phyloP scores from a whole-genome alignment of 2,329 filamentous ascomycete species.

The Knoxdaviesia proteae region DNA sequence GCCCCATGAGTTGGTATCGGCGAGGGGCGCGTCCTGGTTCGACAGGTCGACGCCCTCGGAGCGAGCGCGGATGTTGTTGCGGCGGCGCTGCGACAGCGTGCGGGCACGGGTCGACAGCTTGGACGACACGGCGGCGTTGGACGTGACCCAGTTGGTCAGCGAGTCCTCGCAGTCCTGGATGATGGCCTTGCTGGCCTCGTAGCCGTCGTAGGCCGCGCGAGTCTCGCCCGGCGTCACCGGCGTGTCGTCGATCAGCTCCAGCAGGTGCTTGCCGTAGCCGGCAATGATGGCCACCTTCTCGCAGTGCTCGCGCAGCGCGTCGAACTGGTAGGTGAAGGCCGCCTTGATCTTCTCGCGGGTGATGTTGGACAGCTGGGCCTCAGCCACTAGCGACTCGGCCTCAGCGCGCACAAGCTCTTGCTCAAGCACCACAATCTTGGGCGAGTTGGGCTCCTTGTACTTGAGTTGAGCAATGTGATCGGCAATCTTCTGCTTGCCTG shows the following conservation, averaged over 20 bases:
- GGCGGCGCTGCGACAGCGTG: conserved; percentile 68
- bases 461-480: conserved; percentile 97
- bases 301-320: conserved; percentile 88
- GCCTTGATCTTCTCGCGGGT: conserved; percentile 98
- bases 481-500: conserved; percentile 97
- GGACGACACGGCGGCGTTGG: conserved; percentile 71
- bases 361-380: conserved; percentile 97
- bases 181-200: conserved; percentile 95
- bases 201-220: conserved; percentile 85
- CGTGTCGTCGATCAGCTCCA: conserved; percentile 89
- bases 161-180: conserved; percentile 98
- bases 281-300: conserved; percentile 98
- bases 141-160: conserved; percentile 87
- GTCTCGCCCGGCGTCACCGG: conserved; percentile 96
- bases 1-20: conserved; percentile 70
- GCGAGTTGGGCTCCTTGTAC: conserved; percentile 98
- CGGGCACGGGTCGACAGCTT: conserved; percentile 76
- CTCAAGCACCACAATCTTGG: conserved; percentile 91
- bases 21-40: conserved; percentile 57
- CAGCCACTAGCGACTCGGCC: conserved; percentile 94
- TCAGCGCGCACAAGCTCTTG: conserved; percentile 97
- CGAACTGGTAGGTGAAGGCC: conserved; percentile 94
- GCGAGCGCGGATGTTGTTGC: conserved; percentile 45
- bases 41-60: conserved; percentile 64
- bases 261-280: conserved; percentile 92